Evolutionary conservation across 1,284 basidiomycete species (phyloP).

Genomic region (Meira miltonrushii): DNA sequence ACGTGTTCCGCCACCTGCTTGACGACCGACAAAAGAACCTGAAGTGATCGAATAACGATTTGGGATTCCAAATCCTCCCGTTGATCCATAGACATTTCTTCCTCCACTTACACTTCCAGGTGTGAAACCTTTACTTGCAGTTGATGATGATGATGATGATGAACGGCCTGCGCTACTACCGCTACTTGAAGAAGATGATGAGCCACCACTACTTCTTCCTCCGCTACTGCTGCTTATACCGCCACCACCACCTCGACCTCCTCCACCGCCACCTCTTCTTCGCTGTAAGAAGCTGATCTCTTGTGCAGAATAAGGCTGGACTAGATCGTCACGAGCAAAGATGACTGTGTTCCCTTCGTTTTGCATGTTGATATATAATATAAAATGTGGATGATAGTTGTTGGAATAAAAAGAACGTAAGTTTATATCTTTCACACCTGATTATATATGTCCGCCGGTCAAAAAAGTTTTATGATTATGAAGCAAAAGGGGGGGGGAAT

Average conservation of each 20-base stretch:
- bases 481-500: too few species aligned
- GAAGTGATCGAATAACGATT: conserved; percentile 10
- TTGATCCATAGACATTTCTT: conserved; percentile 1
- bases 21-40: conserved; percentile 8
- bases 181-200: neutral
- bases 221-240: neutral
- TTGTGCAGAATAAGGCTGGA: neutral
- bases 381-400: neutral
- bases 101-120: conserved; percentile 9
- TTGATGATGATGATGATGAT: conserved; percentile 6
- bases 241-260: conserved; percentile 5
- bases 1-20: conserved; percentile 11
- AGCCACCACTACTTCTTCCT: conserved; percentile 3
- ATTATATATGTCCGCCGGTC: too few species aligned
- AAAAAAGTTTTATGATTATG: too few species aligned
- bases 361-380: neutral
- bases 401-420: neutral
- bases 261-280: conserved; percentile 6
- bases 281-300: neutral
- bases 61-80: conserved; percentile 1
- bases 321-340: conserved; percentile 1
- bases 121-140: conserved; percentile 8
- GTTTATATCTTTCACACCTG: too few species aligned
- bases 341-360: neutral
- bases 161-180: conserved; percentile 3